phyloP scores from a whole-genome alignment of 2,329 filamentous ascomycete species.

The Penicillium oxalicum region DNA sequence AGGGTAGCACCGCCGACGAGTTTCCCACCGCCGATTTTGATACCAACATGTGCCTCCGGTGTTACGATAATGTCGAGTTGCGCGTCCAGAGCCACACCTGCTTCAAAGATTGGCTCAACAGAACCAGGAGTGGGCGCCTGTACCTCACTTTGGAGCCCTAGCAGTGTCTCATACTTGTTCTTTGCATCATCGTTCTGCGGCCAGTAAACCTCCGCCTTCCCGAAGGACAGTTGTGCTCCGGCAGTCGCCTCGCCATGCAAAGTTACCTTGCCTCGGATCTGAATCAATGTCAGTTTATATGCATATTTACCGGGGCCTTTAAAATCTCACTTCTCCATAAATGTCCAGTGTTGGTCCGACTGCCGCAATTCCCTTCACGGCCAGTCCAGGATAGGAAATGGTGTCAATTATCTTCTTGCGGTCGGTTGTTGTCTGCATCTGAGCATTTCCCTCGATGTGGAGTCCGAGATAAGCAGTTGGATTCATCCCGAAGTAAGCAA shows the following conservation, averaged over 20 bases:
- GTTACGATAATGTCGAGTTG: neutral
- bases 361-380: slow-evolving; percentile 6
- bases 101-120: neutral
- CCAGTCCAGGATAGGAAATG: slow-evolving; percentile 4
- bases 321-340: neutral
- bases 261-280: neutral
- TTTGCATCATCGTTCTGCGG: neutral
- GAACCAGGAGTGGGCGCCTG: neutral
- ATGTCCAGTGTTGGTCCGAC: slow-evolving; percentile 5
- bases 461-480: neutral
- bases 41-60: neutral
- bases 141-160: neutral
- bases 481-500: neutral
- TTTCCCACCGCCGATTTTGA: neutral
- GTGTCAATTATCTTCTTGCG: slow-evolving; percentile 4
- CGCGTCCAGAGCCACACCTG: neutral
- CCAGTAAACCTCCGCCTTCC: neutral
- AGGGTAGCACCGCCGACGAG: neutral
- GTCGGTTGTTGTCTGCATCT: neutral
- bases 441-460: neutral
- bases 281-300: neutral
- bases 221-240: neutral
- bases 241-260: neutral
- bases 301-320: neutral
- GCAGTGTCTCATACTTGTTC: neutral